Conservation (phyloP, 2,329 filamentous ascomycete species). For the Graphiopsis chlorocephala region DNA sequence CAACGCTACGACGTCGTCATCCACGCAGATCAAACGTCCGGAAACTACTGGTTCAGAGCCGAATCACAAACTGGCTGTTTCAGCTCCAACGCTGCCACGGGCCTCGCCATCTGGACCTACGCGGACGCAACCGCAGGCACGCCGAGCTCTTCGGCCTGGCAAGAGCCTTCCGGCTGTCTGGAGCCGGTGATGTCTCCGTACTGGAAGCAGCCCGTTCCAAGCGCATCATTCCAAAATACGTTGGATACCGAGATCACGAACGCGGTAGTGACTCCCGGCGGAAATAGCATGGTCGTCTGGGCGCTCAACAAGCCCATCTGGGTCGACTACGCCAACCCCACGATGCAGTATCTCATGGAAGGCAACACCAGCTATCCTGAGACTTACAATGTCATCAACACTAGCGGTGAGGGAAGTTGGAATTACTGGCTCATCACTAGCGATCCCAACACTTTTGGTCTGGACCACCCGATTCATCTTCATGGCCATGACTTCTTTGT, state of each 20-base stretch:
- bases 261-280: slow-evolving; percentile 35
- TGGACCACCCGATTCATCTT: slow-evolving; percentile 25
- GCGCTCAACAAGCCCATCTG: slow-evolving; percentile 32
- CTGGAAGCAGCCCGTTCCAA: slow-evolving; percentile 38
- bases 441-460: slow-evolving; percentile 20
- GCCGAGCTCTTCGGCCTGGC: slow-evolving; percentile 24
- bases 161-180: slow-evolving; percentile 30
- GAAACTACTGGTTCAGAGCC: slow-evolving; percentile 48
- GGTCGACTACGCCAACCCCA: slow-evolving; percentile 40
- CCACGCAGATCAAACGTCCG: slow-evolving; percentile 43
- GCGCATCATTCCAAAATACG: slow-evolving; percentile 31
- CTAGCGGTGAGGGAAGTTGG: slow-evolving; percentile 39
- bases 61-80: slow-evolving; percentile 38
- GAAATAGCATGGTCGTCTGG: slow-evolving; percentile 40
- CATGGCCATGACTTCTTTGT: slow-evolving; percentile 38
- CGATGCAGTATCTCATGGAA: slow-evolving; percentile 40
- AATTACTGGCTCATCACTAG: slow-evolving; percentile 48
- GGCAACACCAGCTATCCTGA: slow-evolving; percentile 39
- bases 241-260: slow-evolving; percentile 34
- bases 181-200: slow-evolving; percentile 33
- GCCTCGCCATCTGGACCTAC: slow-evolving; percentile 40
- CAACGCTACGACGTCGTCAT: slow-evolving; percentile 50
- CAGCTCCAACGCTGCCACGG: slow-evolving; percentile 32
- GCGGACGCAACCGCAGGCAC: slow-evolving; percentile 22
- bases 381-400: slow-evolving; percentile 39